These are phyloP conservation scores for Scedosporium boydii DNA, from an alignment of 2,329 filamentous ascomycete genomes.

Conservation along the genomic window DNA sequence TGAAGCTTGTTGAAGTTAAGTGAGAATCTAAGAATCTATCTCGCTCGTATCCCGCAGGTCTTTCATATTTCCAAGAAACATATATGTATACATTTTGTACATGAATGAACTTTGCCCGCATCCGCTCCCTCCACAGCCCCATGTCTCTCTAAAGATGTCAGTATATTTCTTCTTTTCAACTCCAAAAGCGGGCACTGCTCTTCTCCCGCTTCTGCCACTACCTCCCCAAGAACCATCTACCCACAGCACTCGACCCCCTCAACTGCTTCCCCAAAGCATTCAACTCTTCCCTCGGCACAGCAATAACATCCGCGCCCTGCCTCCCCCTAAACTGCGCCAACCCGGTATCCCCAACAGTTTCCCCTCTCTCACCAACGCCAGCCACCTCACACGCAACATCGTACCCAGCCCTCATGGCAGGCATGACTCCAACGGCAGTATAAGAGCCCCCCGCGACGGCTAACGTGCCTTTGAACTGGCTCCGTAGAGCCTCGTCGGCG, in stretches of 20 bases:
- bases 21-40: too few relatives aligned
- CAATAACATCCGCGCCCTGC: slow-evolving; percentile 1
- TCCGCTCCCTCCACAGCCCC: not conserved
- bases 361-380: slow-evolving; percentile 9
- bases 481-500: slow-evolving; percentile 44
- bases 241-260: slow-evolving; percentile 1
- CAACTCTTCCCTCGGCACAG: slow-evolving; percentile 1
- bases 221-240: slow-evolving; percentile 1
- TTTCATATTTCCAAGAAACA: too few relatives aligned
- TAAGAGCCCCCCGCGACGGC: slow-evolving; percentile 53
- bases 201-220: not conserved
- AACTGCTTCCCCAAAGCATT: slow-evolving; percentile 1
- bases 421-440: slow-evolving; percentile 39
- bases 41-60: too few relatives aligned
- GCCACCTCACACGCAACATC: slow-evolving; percentile 32
- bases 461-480: slow-evolving; percentile 51
- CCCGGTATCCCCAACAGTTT: slow-evolving; percentile 22
- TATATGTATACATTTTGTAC: too few relatives aligned
- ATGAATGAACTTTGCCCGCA: not conserved
- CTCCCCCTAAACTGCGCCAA: slow-evolving; percentile 17
- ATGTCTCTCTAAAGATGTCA: not conserved
- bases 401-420: slow-evolving; percentile 38
- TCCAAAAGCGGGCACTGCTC: too few relatives aligned
- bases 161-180: too few relatives aligned
- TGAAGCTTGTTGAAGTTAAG: not conserved